Conservation (phyloP, 2,329 filamentous ascomycete species). For the Fusarium clavum region DNA sequence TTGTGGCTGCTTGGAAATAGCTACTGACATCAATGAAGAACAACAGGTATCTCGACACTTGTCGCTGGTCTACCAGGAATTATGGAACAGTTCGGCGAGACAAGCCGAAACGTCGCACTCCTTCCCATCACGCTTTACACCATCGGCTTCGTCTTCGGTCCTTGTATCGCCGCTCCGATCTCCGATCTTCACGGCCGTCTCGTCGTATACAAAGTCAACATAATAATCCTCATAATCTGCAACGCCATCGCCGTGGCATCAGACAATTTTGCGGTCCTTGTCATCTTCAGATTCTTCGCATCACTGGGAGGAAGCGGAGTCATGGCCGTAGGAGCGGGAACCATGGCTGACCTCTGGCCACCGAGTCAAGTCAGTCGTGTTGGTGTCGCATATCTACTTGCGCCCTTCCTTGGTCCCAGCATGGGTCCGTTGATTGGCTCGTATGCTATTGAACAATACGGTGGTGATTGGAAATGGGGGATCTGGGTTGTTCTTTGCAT, state of each 20-base stretch:
- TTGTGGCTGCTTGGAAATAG: rapidly evolving
- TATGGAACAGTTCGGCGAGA: background rate
- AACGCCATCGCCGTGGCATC: slow-evolving; percentile 14
- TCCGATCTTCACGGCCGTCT: slow-evolving; percentile 18
- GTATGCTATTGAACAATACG: slow-evolving; percentile 5
- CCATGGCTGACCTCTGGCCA: background rate
- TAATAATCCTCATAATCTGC: slow-evolving; percentile 7
- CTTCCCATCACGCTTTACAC: slow-evolving; percentile 15
- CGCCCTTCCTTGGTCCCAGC: slow-evolving; percentile 13
- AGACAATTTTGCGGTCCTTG: background rate
- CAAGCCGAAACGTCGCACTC: background rate
- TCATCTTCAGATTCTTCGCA: slow-evolving; percentile 11
- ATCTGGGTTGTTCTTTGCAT: slow-evolving; percentile 18
- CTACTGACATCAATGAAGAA: background rate
- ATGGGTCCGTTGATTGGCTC: slow-evolving; percentile 16
- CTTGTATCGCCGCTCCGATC: slow-evolving; percentile 15
- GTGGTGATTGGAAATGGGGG: slow-evolving; percentile 10
- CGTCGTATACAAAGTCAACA: slow-evolving; percentile 13
- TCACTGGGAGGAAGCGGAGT: slow-evolving; percentile 12
- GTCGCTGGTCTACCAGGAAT: slow-evolving; percentile 14
- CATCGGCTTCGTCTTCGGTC: slow-evolving; percentile 10
- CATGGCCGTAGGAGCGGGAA: slow-evolving; percentile 17
- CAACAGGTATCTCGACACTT: slow-evolving; percentile 18
- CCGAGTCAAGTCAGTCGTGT: slow-evolving; percentile 11
- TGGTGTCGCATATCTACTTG: slow-evolving; percentile 8